A percentile compares a stretch with the other conserved stretches of the same genome.
Evolutionary conservation across 2,329 filamentous ascomycete species (phyloP).

Genomic region (Colletotrichum australisinense): DNA sequence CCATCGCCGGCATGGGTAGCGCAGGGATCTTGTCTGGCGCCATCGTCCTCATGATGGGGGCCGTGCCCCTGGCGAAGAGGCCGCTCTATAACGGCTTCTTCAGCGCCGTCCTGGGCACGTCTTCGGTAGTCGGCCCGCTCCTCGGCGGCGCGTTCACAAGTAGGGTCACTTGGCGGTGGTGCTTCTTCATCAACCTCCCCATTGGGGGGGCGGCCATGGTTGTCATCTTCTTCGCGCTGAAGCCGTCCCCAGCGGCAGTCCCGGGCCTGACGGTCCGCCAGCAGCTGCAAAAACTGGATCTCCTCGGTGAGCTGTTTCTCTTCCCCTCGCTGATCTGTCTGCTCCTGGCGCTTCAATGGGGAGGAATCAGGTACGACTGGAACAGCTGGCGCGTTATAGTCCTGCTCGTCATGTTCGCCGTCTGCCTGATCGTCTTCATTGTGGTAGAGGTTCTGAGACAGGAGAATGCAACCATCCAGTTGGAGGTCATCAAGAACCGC

Average conservation of each 20-base stretch:
- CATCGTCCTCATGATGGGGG: constrained; percentile 68
- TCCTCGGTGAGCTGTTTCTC: constrained; percentile 12
- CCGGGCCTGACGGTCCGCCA: constrained; percentile 2
- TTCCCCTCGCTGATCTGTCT: constrained; percentile 5
- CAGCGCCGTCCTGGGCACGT: constrained; percentile 71
- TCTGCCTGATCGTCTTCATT: constrained; percentile 56
- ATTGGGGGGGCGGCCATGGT: constrained; percentile 49
- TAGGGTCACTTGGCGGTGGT: constrained; percentile 50
- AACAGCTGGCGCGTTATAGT: constrained; percentile 54
- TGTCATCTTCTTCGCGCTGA: constrained; percentile 10
- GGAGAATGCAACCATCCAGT: constrained; percentile 52
- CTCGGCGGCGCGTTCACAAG: constrained; percentile 75
- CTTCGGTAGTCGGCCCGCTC: constrained; percentile 74
- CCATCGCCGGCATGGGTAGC: constrained; percentile 48
- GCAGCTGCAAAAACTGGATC: background rate
- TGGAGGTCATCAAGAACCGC: constrained; percentile 52
- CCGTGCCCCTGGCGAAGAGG: constrained; percentile 62
- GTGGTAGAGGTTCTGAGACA: constrained; percentile 47
- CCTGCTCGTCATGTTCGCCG: constrained; percentile 51
- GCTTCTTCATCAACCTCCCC: constrained; percentile 73
- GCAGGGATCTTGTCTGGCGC: constrained; percentile 53
- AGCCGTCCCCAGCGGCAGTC: background rate
- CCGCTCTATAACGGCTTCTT: constrained; percentile 64
- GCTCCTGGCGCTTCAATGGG: constrained; percentile 12
- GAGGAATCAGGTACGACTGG: constrained; percentile 72